phyloP scores from a whole-genome alignment of 1,284 basidiomycete genomes.

The Mycosarcoma mackinlayi region DNA sequence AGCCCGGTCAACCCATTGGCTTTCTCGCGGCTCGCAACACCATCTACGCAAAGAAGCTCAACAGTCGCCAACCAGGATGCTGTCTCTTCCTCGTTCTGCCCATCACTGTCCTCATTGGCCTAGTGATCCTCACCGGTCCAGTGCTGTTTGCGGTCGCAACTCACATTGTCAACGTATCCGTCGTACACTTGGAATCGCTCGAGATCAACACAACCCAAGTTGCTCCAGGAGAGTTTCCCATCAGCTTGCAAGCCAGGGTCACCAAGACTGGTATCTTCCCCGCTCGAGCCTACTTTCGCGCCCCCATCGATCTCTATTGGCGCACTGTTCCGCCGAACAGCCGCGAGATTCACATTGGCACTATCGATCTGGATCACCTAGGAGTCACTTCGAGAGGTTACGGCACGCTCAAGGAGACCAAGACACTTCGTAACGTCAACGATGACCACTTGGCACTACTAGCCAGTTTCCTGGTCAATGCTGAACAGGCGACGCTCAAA shows the following conservation, averaged over 20 bases:
- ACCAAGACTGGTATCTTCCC: conserved; percentile 68
- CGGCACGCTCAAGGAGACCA: conserved; percentile 30
- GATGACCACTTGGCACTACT: conserved; percentile 57
- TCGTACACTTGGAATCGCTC: conserved; percentile 57
- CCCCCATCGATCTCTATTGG: conserved; percentile 63
- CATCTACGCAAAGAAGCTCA: conserved; percentile 52
- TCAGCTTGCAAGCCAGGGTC: conserved; percentile 60
- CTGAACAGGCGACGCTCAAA: conserved; percentile 77
- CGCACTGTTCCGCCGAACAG: conserved; percentile 26
- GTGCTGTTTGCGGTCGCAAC: conserved; percentile 63
- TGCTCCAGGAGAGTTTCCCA: conserved; percentile 44
- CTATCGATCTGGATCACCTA: conserved; percentile 42
- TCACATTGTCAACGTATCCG: conserved; percentile 60
- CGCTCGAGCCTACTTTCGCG: conserved; percentile 62
- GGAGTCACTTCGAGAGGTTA: conserved; percentile 62
- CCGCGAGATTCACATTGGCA: conserved; percentile 58
- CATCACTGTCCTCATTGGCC: conserved; percentile 35
- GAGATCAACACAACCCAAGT: conserved; percentile 60
- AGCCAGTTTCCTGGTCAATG: conserved; percentile 73
- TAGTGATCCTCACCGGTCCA: conserved; percentile 58
- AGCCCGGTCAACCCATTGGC: conserved; percentile 40
- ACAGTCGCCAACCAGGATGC: conserved; percentile 11
- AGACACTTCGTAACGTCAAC: conserved; percentile 58
- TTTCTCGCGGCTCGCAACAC: conserved; percentile 53
- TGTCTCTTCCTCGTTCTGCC: conserved; percentile 49